A percentile compares a stretch with the other conserved stretches of the same genome.
These are phyloP conservation scores for Tremella fuciformis DNA, from an alignment of 768 basidiomycete genomes.

Conservation along the genomic window DNA sequence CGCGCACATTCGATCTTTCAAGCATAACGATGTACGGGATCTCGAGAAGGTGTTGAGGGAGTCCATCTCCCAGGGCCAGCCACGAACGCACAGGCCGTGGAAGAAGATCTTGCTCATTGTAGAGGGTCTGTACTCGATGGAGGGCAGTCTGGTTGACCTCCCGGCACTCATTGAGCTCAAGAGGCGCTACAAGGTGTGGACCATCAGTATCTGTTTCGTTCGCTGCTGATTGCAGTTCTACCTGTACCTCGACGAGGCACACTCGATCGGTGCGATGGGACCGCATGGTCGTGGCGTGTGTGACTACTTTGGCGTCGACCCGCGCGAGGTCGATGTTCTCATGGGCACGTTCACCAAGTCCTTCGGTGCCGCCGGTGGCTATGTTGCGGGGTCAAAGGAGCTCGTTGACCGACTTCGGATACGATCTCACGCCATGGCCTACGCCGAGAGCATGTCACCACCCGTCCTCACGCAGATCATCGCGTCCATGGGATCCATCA, in stretches of 20 bases:
- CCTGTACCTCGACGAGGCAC: conserved; percentile 93
- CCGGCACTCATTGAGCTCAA: conserved; percentile 81
- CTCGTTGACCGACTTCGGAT: conserved; percentile 79
- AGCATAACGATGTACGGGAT: conserved; percentile 88
- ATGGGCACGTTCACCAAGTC: conserved; percentile 95
- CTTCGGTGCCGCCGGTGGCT: conserved; percentile 69
- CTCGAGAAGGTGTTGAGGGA: conserved; percentile 80
- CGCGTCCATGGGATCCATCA: conserved; percentile 92
- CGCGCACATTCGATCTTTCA: conserved; percentile 86
- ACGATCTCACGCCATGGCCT: conserved; percentile 73
- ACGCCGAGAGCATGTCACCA: conserved; percentile 87
- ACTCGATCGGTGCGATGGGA: conserved; percentile 93
- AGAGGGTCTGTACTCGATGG: conserved; percentile 97
- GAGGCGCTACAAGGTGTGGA: conserved; percentile 86
- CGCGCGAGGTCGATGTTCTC: conserved; percentile 77
- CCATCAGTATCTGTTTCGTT: background rate
- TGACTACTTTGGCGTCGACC: conserved; percentile 86
- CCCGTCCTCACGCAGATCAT: conserved; percentile 86
- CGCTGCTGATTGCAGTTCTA: conserved; percentile 67
- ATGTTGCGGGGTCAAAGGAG: conserved; percentile 78
- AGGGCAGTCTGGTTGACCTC: conserved; percentile 86
- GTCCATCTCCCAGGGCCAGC: conserved; percentile 93
- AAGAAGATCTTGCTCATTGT: conserved; percentile 94
- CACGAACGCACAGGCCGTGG: conserved; percentile 97
- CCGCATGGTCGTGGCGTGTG: conserved; percentile 90